phyloP scores from a whole-genome alignment of 2,329 filamentous ascomycete genomes.

The Penicillium crustosum region DNA sequence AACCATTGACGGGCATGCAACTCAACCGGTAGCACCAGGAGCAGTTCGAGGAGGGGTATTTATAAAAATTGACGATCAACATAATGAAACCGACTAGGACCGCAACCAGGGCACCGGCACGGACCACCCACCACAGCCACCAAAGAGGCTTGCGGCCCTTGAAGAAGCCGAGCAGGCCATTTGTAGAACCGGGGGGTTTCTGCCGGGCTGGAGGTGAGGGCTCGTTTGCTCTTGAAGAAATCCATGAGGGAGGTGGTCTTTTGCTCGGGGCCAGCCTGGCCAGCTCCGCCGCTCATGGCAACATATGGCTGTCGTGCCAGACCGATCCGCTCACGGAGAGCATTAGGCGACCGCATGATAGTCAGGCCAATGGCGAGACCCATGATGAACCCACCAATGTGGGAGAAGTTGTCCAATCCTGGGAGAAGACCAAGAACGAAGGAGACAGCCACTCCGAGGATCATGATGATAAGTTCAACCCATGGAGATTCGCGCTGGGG shows the following conservation, averaged over 20 bases:
- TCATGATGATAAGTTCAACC: constrained; percentile 82
- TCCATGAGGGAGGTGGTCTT: constrained; percentile 55
- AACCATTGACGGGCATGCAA: constrained; percentile 63
- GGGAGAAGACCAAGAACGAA: constrained; percentile 91
- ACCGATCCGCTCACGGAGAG: constrained; percentile 71
- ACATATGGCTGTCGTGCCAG: constrained; percentile 68
- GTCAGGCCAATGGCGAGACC: constrained; percentile 83
- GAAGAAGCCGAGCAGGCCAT: constrained; percentile 67
- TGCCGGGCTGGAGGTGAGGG: constrained; percentile 36
- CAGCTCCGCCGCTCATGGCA: constrained; percentile 58
- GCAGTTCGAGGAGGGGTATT: constrained; percentile 67
- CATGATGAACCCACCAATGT: constrained; percentile 95
- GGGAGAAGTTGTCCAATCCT: constrained; percentile 93
- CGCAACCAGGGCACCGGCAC: constrained; percentile 73
- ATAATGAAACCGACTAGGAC: constrained; percentile 83
- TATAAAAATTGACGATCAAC: constrained; percentile 88
- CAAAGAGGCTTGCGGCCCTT: constrained; percentile 88
- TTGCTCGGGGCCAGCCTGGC: constrained; percentile 25
- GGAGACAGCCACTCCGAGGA: constrained; percentile 81
- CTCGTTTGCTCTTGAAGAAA: constrained; percentile 56
- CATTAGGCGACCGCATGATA: constrained; percentile 82
- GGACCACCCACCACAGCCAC: constrained; percentile 96
- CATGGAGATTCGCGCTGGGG: constrained; percentile 70
- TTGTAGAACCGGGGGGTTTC: constrained; percentile 6
- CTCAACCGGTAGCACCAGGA: constrained; percentile 94